These are phyloP conservation scores for Eleusine coracana DNA, from an alignment of 176 grass and related monocot genomes.

Conservation along the genomic window DNA sequence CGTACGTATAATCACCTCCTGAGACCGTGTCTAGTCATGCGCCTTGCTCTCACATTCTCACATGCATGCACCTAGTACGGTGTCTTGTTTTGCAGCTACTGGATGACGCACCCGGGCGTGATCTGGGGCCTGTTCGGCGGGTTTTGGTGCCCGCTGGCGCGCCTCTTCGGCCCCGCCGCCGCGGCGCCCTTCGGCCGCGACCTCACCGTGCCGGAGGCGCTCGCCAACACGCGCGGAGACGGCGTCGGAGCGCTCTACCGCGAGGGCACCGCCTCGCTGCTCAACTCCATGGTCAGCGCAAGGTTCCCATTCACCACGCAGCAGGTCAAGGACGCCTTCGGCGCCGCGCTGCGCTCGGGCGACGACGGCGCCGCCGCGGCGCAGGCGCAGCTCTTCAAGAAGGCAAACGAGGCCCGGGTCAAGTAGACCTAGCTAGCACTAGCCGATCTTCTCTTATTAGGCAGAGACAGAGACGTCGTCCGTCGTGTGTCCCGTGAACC, in stretches of 20 bases:
- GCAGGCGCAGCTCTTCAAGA: slow-evolving; percentile 75
- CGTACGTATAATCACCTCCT: slow-evolving; percentile 43
- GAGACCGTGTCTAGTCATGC: neutral
- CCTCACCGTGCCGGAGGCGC: slow-evolving; percentile 67
- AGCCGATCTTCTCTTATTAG: no score
- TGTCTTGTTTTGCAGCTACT: slow-evolving; percentile 53
- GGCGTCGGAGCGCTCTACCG: slow-evolving; percentile 73
- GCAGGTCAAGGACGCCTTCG: slow-evolving; percentile 74
- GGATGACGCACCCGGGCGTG: slow-evolving; percentile 66
- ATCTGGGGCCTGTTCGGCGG: slow-evolving; percentile 67
- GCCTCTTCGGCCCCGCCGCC: slow-evolving; percentile 55
- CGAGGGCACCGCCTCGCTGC: slow-evolving; percentile 78
- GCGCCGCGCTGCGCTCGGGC: slow-evolving; percentile 41
- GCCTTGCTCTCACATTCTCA: neutral
- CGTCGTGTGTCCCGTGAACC: no score
- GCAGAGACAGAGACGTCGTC: no score
- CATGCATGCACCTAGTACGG: neutral
- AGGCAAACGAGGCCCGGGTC: slow-evolving; percentile 59
- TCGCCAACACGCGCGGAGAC: slow-evolving; percentile 69
- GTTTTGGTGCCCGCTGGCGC: slow-evolving; percentile 66
- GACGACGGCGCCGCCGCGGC: slow-evolving; percentile 47
- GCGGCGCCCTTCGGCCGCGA: slow-evolving; percentile 57
- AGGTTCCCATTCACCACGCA: slow-evolving; percentile 63
- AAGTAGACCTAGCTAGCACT: slow-evolving; percentile 18
- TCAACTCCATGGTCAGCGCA: slow-evolving; percentile 77